phyloP scores from a whole-genome alignment of 495 filamentous ascomycete genomes.

The Neurospora tetraspora region DNA sequence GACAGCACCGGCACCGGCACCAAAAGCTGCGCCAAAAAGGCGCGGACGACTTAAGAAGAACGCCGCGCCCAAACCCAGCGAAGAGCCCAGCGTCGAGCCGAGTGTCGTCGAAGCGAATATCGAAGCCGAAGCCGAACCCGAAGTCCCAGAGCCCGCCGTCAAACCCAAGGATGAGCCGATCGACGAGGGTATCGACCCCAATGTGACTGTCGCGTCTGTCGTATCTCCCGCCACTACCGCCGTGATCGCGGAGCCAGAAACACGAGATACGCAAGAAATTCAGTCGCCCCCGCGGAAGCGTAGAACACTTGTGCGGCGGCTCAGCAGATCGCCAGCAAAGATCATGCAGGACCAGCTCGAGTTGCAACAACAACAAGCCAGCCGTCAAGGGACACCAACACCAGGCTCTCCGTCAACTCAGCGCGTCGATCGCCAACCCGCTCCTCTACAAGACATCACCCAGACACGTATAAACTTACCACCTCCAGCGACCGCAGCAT shows the following conservation, averaged over 20 bases:
- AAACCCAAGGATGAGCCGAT: neutral
- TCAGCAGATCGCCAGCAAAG: conserved; percentile 4
- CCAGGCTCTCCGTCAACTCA: neutral
- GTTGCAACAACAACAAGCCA: neutral
- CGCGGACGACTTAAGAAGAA: conserved; percentile 4
- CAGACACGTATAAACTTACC: conserved; percentile 49
- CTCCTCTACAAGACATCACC: conserved; percentile 73
- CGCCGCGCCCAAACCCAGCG: conserved; percentile 17
- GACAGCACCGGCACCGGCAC: conserved; percentile 16
- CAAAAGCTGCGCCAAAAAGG: conserved; percentile 28
- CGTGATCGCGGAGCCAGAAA: conserved; percentile 21
- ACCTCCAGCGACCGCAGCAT: neutral
- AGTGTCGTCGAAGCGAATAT: neutral
- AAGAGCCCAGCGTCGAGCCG: conserved; percentile 38
- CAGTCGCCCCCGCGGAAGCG: conserved; percentile 48
- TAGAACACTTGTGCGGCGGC: conserved; percentile 54
- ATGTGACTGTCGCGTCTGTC: conserved; percentile 37
- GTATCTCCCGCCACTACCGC: conserved; percentile 31
- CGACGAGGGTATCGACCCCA: conserved; percentile 45
- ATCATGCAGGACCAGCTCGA: neutral
- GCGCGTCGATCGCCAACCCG: conserved; percentile 32
- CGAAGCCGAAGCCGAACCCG: neutral
- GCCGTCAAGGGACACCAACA: neutral
- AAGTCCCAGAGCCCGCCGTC: neutral
- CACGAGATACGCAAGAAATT: neutral